A percentile compares a stretch with the other conserved stretches of the same genome.
Evolutionary conservation across 768 basidiomycete genomes (phyloP).

Genomic region (Gelatoporia subvermispora): DNA sequence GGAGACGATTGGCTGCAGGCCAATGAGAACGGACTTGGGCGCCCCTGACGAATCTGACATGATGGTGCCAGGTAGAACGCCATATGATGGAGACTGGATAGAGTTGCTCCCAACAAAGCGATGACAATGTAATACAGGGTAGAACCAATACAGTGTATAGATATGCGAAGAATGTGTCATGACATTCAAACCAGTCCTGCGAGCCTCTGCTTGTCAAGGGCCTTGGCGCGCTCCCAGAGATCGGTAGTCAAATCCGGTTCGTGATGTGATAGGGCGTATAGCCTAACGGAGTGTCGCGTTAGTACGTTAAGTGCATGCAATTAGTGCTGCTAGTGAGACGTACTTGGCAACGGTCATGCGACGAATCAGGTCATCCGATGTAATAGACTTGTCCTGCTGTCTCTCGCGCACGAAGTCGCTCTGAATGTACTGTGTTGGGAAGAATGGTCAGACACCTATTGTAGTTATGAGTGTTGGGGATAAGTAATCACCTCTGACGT

Average conservation of each 20-base stretch:
- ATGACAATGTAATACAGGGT: no score
- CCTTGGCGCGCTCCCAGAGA: slow-evolving; percentile 62
- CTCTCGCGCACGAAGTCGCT: slow-evolving; percentile 59
- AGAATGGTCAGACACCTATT: neutral
- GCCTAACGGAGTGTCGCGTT: slow-evolving; percentile 32
- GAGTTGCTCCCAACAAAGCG: no score
- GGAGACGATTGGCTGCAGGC: slow-evolving; percentile 67
- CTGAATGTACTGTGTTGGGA: slow-evolving; percentile 57
- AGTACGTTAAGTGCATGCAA: slow-evolving; percentile 2
- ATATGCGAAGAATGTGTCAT: no score
- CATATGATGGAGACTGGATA: no score
- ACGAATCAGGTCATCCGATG: slow-evolving; percentile 60
- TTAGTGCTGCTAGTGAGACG: slow-evolving; percentile 11
- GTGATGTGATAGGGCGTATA: slow-evolving; percentile 59
- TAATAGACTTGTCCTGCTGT: slow-evolving; percentile 32
- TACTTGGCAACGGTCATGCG: slow-evolving; percentile 70
- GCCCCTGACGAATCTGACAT: neutral
- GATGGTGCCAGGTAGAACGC: no score
- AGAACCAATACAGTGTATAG: neutral
- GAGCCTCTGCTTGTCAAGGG: slow-evolving; percentile 47
- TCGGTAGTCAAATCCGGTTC: slow-evolving; percentile 49
- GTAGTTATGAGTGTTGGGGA: neutral
- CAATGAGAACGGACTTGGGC: slow-evolving; percentile 41
- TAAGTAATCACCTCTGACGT: slow-evolving; percentile 50
- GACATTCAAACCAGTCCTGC: neutral